Evolutionary conservation across 2,329 filamentous ascomycete genomes (phyloP).

Genomic region (Dactylellina sp.): DNA sequence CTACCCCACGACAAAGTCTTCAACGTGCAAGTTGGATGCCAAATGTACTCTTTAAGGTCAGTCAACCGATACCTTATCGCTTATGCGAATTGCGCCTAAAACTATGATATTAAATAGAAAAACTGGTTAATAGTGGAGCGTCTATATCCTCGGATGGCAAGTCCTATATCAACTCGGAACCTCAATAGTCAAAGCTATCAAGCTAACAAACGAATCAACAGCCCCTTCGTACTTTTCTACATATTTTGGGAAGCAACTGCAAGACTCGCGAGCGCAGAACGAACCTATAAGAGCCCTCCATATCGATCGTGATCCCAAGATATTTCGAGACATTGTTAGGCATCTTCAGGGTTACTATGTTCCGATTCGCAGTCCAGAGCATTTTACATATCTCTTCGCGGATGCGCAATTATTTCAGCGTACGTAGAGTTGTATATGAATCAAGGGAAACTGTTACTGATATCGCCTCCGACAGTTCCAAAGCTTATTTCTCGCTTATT

Average conservation of each 20-base stretch:
- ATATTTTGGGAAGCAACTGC: slow-evolving; percentile 87
- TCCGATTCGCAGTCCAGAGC: slow-evolving; percentile 79
- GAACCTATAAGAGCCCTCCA: slow-evolving; percentile 82
- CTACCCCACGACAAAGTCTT: slow-evolving; percentile 52
- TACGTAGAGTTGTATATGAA: slow-evolving; percentile 64
- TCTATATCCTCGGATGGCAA: slow-evolving; percentile 79
- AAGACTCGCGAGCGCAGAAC: slow-evolving; percentile 71
- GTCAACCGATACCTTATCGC: slow-evolving; percentile 15
- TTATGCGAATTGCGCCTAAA: slow-evolving; percentile 52
- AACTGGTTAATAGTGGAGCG: slow-evolving; percentile 69
- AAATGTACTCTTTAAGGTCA: slow-evolving; percentile 53
- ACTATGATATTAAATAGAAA: slow-evolving; percentile 44
- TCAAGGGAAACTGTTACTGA: slow-evolving; percentile 14
- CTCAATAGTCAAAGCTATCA: slow-evolving; percentile 23
- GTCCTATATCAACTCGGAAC: slow-evolving; percentile 61
- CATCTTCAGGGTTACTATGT: slow-evolving; percentile 94
- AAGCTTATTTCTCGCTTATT: slow-evolving; percentile 90
- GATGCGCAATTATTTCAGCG: slow-evolving; percentile 94
- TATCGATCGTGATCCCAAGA: slow-evolving; percentile 91
- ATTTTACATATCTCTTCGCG: slow-evolving; percentile 92
- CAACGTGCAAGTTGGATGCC: slow-evolving; percentile 52
- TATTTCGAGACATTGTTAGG: slow-evolving; percentile 87
- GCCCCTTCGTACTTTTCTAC: slow-evolving; percentile 96
- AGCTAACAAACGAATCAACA: slow-evolving; percentile 65
- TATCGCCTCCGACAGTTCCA: slow-evolving; percentile 72